Conservation (phyloP, 345 rosid species). For the Geranium rotundifolium region DNA sequence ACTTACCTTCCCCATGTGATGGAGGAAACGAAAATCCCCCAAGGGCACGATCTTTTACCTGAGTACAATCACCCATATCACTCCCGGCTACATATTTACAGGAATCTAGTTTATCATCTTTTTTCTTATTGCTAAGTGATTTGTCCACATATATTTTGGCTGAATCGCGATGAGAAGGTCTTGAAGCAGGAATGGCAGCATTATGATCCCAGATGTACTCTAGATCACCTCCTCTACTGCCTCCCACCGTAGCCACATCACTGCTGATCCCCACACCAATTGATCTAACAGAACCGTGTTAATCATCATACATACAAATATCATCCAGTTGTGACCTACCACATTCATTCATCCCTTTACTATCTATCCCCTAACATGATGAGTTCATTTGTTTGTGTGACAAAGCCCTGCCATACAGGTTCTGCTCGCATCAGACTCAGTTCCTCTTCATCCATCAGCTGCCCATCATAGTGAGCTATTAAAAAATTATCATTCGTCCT, state of each 20-base stretch:
- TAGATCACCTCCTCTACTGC: conserved; percentile 79
- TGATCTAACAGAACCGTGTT: conserved; percentile 85
- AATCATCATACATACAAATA: conserved; percentile 65
- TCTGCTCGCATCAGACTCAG: conserved; percentile 62
- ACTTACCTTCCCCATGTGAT: conserved; percentile 46
- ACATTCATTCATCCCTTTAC: conserved; percentile 33
- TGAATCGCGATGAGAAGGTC: conserved; percentile 31
- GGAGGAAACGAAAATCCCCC: conserved; percentile 76
- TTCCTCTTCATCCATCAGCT: conserved; percentile 78
- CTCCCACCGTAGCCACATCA: conserved; percentile 92
- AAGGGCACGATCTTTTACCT: conserved; percentile 41
- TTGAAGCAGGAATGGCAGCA: conserved; percentile 40
- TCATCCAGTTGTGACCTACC: conserved; percentile 43
- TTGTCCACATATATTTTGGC: conserved; percentile 46
- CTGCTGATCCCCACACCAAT: conserved; percentile 94
- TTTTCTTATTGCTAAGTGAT: conserved; percentile 33
- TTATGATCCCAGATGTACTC: conserved; percentile 71
- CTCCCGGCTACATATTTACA: conserved; percentile 27
- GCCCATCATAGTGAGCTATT: conserved; percentile 65
- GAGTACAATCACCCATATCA: conserved; percentile 33
- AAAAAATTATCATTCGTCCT: conserved; percentile 50
- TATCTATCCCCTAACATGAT: conserved; percentile 48
- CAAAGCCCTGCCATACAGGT: conserved; percentile 98
- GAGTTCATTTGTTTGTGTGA: conserved; percentile 66
- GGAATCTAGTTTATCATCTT: conserved; percentile 9